Evolutionary conservation across 345 rosid species (phyloP), one percentile per base, ranked within the genome.

Genomic region (Geranium brycei): DNA sequence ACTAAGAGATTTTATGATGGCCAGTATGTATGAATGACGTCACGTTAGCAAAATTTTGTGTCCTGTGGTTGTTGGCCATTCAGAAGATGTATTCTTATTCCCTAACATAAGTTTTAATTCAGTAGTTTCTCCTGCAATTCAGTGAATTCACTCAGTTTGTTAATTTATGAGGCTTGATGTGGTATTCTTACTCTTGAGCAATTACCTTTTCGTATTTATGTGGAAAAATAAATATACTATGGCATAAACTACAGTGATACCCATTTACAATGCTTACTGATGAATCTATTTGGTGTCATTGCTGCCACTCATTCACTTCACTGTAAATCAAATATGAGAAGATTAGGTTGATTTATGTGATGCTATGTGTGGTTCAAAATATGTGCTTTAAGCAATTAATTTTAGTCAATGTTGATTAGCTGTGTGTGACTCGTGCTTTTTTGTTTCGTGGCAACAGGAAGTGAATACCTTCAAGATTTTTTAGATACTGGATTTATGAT

Each of bases 401-500:
- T 41, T 41, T 41, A 41, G 51, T 41, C 51, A 41, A 41, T 41
- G 13, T 41, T n/a, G 51, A 12, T 41, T 41, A 41, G 51, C 51
- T 41, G 13, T 41, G 51, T 41, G 51, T 41, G 13, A 41, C 51
- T 41, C 51, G 13, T 41, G 51, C 51, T 41, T 41, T 11, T 41
- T 41, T 41, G 51, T 12, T 41, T 11, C 51, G 12, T 3, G 11
- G 11, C 11, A 41, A 41, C 51, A 41, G 51, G 51, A 41, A 41
- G 51, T 41, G 51, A 41, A 41, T 41, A 41, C 10, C 11, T 5
- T 12, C 51, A 41, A 41, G 11, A 41, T 41, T 41, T 12, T 60
- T 62, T 60, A 51, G 66, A 15, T 18, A 2, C 62, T 67, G 60
- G 51, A 38, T 31, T 32, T n/a, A 56, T 18, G 31, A 93, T 90